Evolutionary conservation across 2,329 filamentous ascomycete species (phyloP).

Genomic region (Penicillium sp.): DNA sequence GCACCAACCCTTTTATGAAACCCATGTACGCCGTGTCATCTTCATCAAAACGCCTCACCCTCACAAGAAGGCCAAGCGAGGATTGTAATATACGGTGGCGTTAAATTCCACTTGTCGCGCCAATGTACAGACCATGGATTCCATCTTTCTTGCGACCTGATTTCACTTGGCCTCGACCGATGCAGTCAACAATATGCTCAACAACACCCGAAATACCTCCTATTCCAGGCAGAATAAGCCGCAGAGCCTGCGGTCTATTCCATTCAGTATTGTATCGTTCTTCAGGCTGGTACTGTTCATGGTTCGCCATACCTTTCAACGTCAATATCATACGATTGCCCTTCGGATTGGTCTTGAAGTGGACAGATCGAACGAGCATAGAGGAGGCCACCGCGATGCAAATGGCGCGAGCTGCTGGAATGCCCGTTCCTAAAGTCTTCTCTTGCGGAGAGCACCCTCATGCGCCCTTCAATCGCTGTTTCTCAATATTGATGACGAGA

Average conservation of each 20-base stretch:
- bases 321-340: constrained; percentile 35
- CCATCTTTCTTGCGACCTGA: constrained; percentile 25
- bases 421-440: constrained; percentile 39
- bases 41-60: not conserved
- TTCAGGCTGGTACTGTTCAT: constrained; percentile 35
- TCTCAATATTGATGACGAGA: constrained; percentile 48
- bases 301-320: constrained; percentile 26
- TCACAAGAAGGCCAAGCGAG: no score
- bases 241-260: constrained; percentile 31
- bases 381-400: constrained; percentile 41
- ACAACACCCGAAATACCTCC: constrained; percentile 27
- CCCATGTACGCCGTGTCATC: not conserved
- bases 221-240: constrained; percentile 16
- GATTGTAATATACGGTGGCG: no score
- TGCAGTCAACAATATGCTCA: constrained; percentile 16
- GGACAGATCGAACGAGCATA: constrained; percentile 37
- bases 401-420: constrained; percentile 36
- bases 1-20: not conserved
- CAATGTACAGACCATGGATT: constrained; percentile 15
- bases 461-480: constrained; percentile 8
- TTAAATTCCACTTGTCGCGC: not conserved
- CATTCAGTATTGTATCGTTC: constrained; percentile 32
- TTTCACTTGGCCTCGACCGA: constrained; percentile 30
- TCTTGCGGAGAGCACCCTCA: constrained; percentile 35
- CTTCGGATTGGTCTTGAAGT: constrained; percentile 45